Evolutionary conservation across 441 rosid genomes (phyloP), one percentile per base, ranked within the genome.

Genomic region (Adansonia madagascariensis): DNA sequence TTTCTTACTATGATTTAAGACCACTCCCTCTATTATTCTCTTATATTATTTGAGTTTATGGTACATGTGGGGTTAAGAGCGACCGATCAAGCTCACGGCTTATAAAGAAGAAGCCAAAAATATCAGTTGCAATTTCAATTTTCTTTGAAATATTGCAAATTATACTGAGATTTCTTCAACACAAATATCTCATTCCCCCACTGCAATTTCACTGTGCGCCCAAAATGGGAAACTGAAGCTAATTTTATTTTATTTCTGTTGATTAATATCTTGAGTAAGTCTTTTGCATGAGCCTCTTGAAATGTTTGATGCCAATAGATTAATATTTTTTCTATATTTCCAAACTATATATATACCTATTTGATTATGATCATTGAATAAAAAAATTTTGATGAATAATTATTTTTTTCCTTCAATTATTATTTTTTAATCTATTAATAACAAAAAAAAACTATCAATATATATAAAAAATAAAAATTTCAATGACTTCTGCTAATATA

Each of bases 11-110:
- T 6, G 18, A 22, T 47, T 6, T 2, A 47, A 11, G 55, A 47
- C 9, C n/a, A 68, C 41, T 22, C 41, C 72, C 56, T 67, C 35
- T 47, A 7, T 68, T 47, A 67, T 46, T 67, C 55, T 20, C 10
- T 46, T 20, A 10, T 44, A 43, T 65, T 43, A 66, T 43, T 66
- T 31, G 35, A 8, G 18, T 17, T 41, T 41, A 44, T 4, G 27
- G 9, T 18, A 46, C 55, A 18, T 67, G 52, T 67, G 35, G 71
- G 55, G 71, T 67, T 66, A 1, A 20, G 8, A 18, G 31, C 2
- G 35, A 2, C 20, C 55, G 46, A 10, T 1, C 52, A 66, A 43
- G 60, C 60, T 55, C 17, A 55, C 5, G 7, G 8, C 1, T 62
- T 62, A 27, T 1, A 9, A 41, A 43, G 15, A 41, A 35, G 1